Evolutionary conservation across 2,329 filamentous ascomycete genomes (phyloP), one percentile per base, ranked within the genome.

Genomic region (Scortechinia acanthostroma): DNA sequence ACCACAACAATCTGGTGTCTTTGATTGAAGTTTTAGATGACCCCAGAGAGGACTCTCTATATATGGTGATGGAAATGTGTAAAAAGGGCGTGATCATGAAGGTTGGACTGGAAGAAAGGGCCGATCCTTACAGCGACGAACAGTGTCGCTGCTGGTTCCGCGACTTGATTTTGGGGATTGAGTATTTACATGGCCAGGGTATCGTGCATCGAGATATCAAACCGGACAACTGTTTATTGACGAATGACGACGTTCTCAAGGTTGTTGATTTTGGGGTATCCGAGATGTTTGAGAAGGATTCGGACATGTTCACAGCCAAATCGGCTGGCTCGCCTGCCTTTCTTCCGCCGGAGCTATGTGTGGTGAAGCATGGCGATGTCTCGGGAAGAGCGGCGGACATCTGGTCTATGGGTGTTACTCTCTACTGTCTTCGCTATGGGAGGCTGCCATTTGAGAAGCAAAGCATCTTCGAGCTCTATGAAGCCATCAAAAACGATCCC

Each of bases 21-120:
- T 69, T 98, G 43, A 88, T 95, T 52, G 93, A 98, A 64, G 93
- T 98, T 2, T 71, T 98, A 44, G 93, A 97, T 60, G 93, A 97
- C 58, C 91, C 93, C 0, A 84, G 91, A 42, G 90, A 96, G 58
- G 93, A 98, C 62, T 95, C 91, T 2, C 68, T 98, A 13, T 98
- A 96, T 66, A 97, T 98, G 88, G 93, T 98, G 19, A 76, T 98
- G 62, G 93, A 98, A 62, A 95, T 96, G 88, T 98, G 93, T 70
- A 93, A 95, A 58, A 96, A 96, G 62, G 93, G 93, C 1, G 91
- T 96, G 19, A 80, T 96, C 44, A 97, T 97, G 91, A 91, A 91
- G 57, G 88, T 98, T 46, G 89, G 88, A 2, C 68, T 97, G n/a
- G 86, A 87, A 48, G 85, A 95, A 55, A 73, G 76, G 47, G 87